Base-by-base conservation (phyloP, 768 basidiomycete species). In the Xanthoconium stramineum region DNA sequence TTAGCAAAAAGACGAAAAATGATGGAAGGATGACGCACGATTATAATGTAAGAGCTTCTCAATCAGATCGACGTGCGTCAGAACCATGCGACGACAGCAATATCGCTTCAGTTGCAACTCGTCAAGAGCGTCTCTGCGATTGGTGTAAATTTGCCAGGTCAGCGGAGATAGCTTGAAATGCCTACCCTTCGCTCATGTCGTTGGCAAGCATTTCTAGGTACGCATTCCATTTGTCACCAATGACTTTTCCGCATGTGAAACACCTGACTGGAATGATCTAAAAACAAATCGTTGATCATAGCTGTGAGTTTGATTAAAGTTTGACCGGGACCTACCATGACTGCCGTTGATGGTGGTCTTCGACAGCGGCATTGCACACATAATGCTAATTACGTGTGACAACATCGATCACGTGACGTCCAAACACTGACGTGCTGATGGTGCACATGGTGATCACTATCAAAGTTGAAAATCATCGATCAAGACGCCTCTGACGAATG, bases 11-110 rank as follows among this genome's bases (percentile, higher is more conserved):
- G 35, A 48, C 7, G 29, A 47, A 19, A 42, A 53, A 28, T 12
- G 40, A 51, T 42, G 55, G 17, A 78, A 89, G 63, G 50, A 42
- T 17, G 44, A 66, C 71, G 56, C 50, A 97, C 94, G 94, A 73
- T 95, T 96, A 72, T 96, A 98, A 65, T 96, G 93, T 24, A 98
- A 77, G 17, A 98, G 80, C 74, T 98, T 98, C 75, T 98, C 96
- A 63, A 98, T 98, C 60, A 98, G 80, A 74, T 98, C 96, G 54
- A 98, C 96, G 71, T 98, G 96, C 0, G 96, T 98, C 52, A 98
- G 76, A 6, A 98, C 91, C 96, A 98, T 98, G 46, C 96, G 83
- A 45, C 96, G 81, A 74, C 96, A 98, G 74, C 96, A 98, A 68
- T 98, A 98, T 53, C 96, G 77, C 72, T 93, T 95, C 45, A 98